Evolutionary conservation across 306 rosid species (phyloP), one percentile per base, ranked within the genome.

Genomic region (Prunus mume): DNA sequence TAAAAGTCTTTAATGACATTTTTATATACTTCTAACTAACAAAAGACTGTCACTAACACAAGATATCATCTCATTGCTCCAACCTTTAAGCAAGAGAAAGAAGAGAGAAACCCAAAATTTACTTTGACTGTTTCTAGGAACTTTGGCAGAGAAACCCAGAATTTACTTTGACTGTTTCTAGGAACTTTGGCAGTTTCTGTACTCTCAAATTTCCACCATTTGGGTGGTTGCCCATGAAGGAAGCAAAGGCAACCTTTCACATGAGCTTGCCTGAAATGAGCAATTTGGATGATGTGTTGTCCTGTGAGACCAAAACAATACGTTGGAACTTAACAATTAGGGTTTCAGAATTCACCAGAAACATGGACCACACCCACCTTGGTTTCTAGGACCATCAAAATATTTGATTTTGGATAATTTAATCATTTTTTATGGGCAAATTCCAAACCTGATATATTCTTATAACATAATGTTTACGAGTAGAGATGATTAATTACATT

Each of bases 271-370:
- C 32, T 25, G 22, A 58, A 58, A 58, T 13, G 24, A 2, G 28
- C 28, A 24, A 55, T 43, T 13, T 67, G n/a, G 52, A 19, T 34
- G 30, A 8, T 41, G 52, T 41, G 69, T 65, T 65, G 57, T 65
- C 70, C 11, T 41, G 20, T 46, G 73, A 25, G n/a, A 15, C 58
- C 58, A 8, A 15, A 43, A 38, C 43, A 6, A 7, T 38, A 38
- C 5, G 43, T 2, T 22, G n/a, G 25, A 14, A 12, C 22, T 22
- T 54, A 15, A 65, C n/a, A 32, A 64, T 64, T 51, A 14, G 43
- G 12, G n/a, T 8, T n/a, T 38, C 15, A 55, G 64, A 20, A 22
- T 72, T 72, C 51, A 34, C 76, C 76, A 72, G 65, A 72, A 55
- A 54, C 27, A 52, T 12, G 76, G 76, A 72, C 76, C 76, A 55